A percentile compares a stretch with the other conserved stretches of the same genome.
phyloP scores from a whole-genome alignment of 1,284 basidiomycete species.

The Cutaneotrichosporon cutaneum region DNA sequence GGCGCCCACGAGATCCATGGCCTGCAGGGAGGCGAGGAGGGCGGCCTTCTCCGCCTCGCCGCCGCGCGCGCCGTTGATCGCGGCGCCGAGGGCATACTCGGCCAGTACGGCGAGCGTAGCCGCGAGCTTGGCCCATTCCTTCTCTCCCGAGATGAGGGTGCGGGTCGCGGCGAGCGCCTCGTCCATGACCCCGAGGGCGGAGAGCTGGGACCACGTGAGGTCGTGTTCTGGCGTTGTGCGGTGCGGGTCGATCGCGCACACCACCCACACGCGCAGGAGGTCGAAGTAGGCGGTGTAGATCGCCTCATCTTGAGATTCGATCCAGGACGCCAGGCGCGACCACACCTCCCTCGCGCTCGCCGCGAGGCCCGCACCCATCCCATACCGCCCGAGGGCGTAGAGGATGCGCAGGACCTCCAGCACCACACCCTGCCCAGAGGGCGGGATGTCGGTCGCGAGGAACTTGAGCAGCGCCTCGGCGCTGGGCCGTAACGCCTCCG shows the following conservation, averaged over 20 bases:
- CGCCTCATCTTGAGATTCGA: slow-evolving; percentile 8
- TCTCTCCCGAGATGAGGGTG: slow-evolving; percentile 23
- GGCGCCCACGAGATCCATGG: slow-evolving; percentile 15
- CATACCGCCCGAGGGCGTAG: slow-evolving; percentile 68
- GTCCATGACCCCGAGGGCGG: slow-evolving; percentile 69
- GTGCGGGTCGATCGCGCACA: slow-evolving; percentile 85
- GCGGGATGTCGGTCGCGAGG: slow-evolving; percentile 56
- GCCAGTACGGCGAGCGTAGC: slow-evolving; percentile 32
- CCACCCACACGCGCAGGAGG: slow-evolving; percentile 69
- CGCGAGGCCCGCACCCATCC: slow-evolving; percentile 60
- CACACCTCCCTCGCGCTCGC: slow-evolving; percentile 45
- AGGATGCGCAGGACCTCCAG: slow-evolving; percentile 67
- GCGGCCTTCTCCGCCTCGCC: slow-evolving; percentile 61
- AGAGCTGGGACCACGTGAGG: slow-evolving; percentile 82
- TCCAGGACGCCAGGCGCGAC: slow-evolving; percentile 35
- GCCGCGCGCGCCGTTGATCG: slow-evolving; percentile 65
- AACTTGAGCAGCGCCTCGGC: slow-evolving; percentile 73
- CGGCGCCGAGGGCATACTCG: slow-evolving; percentile 71
- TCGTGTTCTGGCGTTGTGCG: slow-evolving; percentile 80
- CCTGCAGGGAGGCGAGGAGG: slow-evolving; percentile 21
- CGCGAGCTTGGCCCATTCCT: slow-evolving; percentile 55
- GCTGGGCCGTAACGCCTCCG: slow-evolving; percentile 59
- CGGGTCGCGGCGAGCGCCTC: slow-evolving; percentile 56
- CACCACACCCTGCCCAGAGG: slow-evolving; percentile 59
- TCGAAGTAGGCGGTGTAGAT: slow-evolving; percentile 44